These are phyloP conservation scores for Trichoderma gamsii DNA, from an alignment of 495 filamentous ascomycete species.

Conservation along the genomic window DNA sequence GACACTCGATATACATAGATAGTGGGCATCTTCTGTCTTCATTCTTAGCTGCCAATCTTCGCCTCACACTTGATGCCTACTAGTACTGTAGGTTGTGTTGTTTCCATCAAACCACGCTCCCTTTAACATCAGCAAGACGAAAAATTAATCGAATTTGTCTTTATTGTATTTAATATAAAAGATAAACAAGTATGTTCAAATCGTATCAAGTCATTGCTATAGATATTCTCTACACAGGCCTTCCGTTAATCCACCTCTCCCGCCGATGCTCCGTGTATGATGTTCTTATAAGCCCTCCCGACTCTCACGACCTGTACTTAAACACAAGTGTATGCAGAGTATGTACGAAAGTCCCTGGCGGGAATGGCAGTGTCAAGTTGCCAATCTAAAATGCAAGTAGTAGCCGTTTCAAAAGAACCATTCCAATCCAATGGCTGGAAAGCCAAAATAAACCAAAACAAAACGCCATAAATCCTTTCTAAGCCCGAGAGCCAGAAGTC, in stretches of 20 bases:
- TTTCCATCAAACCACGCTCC: too few species aligned
- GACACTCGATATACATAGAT: too few species aligned
- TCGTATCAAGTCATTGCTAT: constrained; percentile 5
- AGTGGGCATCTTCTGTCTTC: too few species aligned
- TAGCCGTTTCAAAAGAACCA: not conserved
- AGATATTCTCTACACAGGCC: not conserved
- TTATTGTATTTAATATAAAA: not conserved
- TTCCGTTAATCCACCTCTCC: not conserved
- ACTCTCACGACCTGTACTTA: not conserved
- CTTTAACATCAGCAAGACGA: not conserved
- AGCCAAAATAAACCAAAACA: not conserved
- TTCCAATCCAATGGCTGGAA: not conserved
- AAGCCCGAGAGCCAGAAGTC: not conserved
- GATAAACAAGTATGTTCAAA: not conserved
- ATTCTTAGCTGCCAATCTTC: too few species aligned
- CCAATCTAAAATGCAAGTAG: constrained; percentile 12
- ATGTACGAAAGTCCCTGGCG: not conserved
- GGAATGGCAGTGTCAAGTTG: not conserved
- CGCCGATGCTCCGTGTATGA: constrained; percentile 8
- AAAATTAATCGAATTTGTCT: not conserved
- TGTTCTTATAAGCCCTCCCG: not conserved
- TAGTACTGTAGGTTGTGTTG: too few species aligned
- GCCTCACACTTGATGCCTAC: too few species aligned
- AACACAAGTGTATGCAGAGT: constrained; percentile 3
- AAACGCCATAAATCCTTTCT: constrained; percentile 1